These are phyloP conservation scores for Kwoniella dejecticola DNA, from an alignment of 768 basidiomycete genomes.

Conservation along the genomic window DNA sequence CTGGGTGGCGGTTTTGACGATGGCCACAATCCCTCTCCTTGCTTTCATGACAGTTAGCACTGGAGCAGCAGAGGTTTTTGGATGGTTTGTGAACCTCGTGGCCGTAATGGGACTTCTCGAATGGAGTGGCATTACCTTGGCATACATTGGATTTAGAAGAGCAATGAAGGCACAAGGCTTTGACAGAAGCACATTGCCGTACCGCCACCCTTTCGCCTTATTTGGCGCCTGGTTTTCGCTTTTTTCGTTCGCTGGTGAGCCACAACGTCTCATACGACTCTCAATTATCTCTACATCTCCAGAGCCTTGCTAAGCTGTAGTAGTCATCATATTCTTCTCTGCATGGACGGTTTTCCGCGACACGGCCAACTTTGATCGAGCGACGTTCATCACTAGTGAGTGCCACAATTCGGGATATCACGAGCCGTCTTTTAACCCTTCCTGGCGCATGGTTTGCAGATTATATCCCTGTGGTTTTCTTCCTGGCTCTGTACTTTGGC, in stretches of 20 bases:
- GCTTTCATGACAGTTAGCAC: slow-evolving; percentile 75
- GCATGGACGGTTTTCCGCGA: slow-evolving; percentile 60
- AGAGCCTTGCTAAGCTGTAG: not conserved
- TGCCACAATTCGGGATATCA: not conserved
- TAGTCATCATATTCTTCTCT: slow-evolving; percentile 52
- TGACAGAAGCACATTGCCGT: slow-evolving; percentile 72
- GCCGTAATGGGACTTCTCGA: slow-evolving; percentile 64
- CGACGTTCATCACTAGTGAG: slow-evolving; percentile 70
- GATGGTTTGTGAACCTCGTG: slow-evolving; percentile 71
- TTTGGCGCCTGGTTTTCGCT: slow-evolving; percentile 55
- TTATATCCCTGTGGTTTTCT: slow-evolving; percentile 61
- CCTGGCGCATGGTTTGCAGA: slow-evolving; percentile 44
- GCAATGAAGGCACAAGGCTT: slow-evolving; percentile 80
- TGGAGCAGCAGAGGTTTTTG: slow-evolving; percentile 73
- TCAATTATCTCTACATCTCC: not conserved
- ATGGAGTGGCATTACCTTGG: slow-evolving; percentile 75
- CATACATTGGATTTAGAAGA: slow-evolving; percentile 77
- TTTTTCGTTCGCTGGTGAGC: slow-evolving; percentile 35
- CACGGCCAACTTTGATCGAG: slow-evolving; percentile 60
- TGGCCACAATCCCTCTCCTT: slow-evolving; percentile 24
- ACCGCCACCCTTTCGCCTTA: slow-evolving; percentile 59
- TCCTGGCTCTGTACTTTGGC: slow-evolving; percentile 73
- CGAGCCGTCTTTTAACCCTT: not conserved
- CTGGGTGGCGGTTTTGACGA: slow-evolving; percentile 13
- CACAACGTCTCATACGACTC: not conserved